phyloP scores from a whole-genome alignment of 148 eudicot species.

The Silene conica region DNA sequence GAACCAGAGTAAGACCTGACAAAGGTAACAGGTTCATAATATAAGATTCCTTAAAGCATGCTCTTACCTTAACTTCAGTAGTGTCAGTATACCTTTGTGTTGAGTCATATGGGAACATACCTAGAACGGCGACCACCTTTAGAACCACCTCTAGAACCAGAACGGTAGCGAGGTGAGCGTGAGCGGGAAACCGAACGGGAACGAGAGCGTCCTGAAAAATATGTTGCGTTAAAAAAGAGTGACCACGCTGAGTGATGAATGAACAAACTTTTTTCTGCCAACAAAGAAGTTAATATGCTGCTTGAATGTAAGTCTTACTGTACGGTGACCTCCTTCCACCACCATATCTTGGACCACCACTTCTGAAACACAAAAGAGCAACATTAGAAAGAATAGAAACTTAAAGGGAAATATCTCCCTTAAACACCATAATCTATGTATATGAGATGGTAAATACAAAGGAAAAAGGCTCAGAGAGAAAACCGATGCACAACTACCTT shows the following conservation, averaged over 20 bases:
- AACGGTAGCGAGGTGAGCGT: conserved; percentile 44
- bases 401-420: no score
- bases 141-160: conserved; percentile 51
- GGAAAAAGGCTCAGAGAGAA: background rate
- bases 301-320: conserved; percentile 27
- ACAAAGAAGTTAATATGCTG: background rate
- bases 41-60: background rate
- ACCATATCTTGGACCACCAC: conserved; percentile 52
- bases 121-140: conserved; percentile 50
- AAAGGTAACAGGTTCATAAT: background rate
- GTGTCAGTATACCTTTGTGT: background rate
- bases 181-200: conserved; percentile 60
- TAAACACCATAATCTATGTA: background rate
- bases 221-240: background rate
- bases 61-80: background rate
- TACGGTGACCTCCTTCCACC: conserved; percentile 51
- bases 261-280: background rate
- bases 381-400: conserved; percentile 6
- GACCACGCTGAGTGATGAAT: background rate
- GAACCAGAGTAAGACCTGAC: conserved; percentile 57
- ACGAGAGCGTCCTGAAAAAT: conserved; percentile 46
- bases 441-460: background rate
- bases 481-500: conserved; percentile 29
- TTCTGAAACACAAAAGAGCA: conserved; percentile 21
- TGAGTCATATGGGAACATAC: conserved; percentile 19